These are phyloP conservation scores for Magnusiomyces sp. DNA, from an alignment of 1,139 yeast species.

Conservation along the genomic window DNA sequence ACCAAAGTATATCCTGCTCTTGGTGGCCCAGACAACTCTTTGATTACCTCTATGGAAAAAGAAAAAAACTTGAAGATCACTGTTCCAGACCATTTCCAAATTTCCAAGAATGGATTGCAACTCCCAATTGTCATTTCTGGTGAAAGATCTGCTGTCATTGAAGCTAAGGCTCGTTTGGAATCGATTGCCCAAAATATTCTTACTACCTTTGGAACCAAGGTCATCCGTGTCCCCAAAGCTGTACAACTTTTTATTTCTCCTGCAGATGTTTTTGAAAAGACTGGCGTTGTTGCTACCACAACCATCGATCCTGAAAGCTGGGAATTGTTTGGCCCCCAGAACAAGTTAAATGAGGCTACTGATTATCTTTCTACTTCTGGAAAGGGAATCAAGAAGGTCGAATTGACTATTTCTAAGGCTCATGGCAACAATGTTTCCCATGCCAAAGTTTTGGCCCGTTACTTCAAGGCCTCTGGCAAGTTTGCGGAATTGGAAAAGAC, in stretches of 20 bases:
- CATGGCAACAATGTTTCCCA: slow-evolving; percentile 74
- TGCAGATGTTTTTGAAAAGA: slow-evolving; percentile 40
- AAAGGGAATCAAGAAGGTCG: slow-evolving; percentile 49
- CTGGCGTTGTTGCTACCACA: slow-evolving; percentile 61
- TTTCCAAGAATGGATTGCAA: slow-evolving; percentile 15
- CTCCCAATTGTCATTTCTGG: slow-evolving; percentile 45
- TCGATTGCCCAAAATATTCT: slow-evolving; percentile 38
- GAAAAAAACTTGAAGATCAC: slow-evolving; percentile 28
- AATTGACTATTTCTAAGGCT: slow-evolving; percentile 76
- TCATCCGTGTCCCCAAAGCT: slow-evolving; percentile 41
- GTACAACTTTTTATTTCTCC: slow-evolving; percentile 43
- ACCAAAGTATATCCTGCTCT: slow-evolving; percentile 30
- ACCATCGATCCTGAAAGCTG: slow-evolving; percentile 34
- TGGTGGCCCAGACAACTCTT: slow-evolving; percentile 13
- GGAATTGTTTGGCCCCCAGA: slow-evolving; percentile 60
- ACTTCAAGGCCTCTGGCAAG: slow-evolving; percentile 45
- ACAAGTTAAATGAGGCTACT: slow-evolving; percentile 53
- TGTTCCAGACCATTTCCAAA: slow-evolving; percentile 26
- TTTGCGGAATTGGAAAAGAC: slow-evolving; percentile 35
- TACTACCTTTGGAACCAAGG: slow-evolving; percentile 30
- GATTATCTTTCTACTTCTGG: slow-evolving; percentile 46
- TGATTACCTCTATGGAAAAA: slow-evolving; percentile 13
- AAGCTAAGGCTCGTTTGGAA: slow-evolving; percentile 42
- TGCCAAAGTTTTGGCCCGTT: slow-evolving; percentile 65
- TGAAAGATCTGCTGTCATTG: slow-evolving; percentile 50